Conservation (phyloP, 2,329 filamentous ascomycete species). For the Fusarium heterosporum region DNA sequence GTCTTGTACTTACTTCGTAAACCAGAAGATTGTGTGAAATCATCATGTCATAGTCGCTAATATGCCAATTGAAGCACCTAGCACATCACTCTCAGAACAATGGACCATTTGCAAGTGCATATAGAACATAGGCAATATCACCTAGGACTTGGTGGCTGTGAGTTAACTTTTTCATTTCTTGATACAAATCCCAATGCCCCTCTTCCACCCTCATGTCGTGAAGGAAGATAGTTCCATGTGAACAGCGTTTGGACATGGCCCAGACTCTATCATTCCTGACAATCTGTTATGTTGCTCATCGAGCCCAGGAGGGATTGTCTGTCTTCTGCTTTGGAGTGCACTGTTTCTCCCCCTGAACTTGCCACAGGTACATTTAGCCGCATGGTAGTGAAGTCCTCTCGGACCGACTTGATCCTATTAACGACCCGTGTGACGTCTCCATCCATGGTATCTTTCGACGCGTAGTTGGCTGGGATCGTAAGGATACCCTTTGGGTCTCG, state of each 20-base stretch:
- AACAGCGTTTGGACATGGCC: background rate
- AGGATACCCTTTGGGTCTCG: fast-evolving
- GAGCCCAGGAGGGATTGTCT: too few species aligned
- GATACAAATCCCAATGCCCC: background rate
- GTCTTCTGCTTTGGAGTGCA: too few species aligned
- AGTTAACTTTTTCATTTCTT: background rate
- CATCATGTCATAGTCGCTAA: too few species aligned
- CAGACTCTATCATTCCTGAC: too few species aligned
- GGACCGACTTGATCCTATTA: background rate
- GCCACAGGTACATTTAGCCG: too few species aligned
- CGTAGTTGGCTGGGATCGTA: fast-evolving
- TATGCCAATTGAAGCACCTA: too few species aligned
- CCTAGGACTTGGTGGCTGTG: background rate
- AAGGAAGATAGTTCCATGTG: background rate
- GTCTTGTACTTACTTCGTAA: too few species aligned
- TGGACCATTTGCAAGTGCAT: background rate
- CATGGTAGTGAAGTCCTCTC: slow-evolving; percentile 5
- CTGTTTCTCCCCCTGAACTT: too few species aligned
- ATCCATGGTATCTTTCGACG: background rate
- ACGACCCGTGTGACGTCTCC: background rate
- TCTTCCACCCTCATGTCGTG: background rate
- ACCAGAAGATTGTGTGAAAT: too few species aligned
- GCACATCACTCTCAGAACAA: too few species aligned
- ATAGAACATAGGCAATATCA: background rate
- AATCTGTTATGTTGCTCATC: too few species aligned